These are phyloP conservation scores for Teunomyces barrocoloradensis DNA, from an alignment of 805 yeast species.

Conservation along the genomic window DNA sequence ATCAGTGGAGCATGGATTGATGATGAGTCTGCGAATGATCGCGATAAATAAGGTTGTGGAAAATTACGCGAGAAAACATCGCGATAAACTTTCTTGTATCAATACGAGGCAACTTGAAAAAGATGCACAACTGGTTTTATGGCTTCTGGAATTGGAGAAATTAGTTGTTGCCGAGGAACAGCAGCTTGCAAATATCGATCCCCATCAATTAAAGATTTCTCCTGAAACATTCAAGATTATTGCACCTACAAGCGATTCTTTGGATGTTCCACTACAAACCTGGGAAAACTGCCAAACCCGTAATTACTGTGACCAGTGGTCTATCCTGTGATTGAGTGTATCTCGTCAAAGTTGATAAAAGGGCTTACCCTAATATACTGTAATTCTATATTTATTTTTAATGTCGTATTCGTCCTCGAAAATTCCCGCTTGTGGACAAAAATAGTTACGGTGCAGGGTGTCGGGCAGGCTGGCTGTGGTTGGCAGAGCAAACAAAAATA, in stretches of 20 bases:
- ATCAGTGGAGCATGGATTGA: conserved; percentile 14
- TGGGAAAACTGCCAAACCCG: conserved; percentile 39
- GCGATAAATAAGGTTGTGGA: conserved; percentile 38
- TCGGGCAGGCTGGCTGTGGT: background rate
- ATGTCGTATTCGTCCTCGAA: no score
- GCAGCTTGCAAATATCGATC: conserved; percentile 8
- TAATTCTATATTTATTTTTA: no score
- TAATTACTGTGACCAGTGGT: conserved; percentile 28
- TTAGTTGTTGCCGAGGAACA: conserved; percentile 18
- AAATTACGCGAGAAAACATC: conserved; percentile 13
- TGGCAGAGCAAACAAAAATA: background rate
- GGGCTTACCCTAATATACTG: no score
- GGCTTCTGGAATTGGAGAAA: conserved; percentile 19
- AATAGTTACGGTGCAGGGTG: background rate
- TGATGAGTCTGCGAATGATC: conserved; percentile 30
- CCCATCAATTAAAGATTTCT: conserved; percentile 14
- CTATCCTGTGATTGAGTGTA: conserved; percentile 7
- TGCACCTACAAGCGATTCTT: conserved; percentile 19
- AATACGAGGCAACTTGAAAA: conserved; percentile 12
- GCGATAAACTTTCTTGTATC: conserved; percentile 12
- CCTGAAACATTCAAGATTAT: conserved; percentile 4
- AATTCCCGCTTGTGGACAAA: no score
- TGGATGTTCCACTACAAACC: conserved; percentile 19
- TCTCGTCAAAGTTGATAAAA: background rate
- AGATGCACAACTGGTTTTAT: conserved; percentile 9